Evolutionary conservation across 768 basidiomycete species (phyloP), one percentile per base, ranked within the genome.

Genomic region (Trametes maxima): DNA sequence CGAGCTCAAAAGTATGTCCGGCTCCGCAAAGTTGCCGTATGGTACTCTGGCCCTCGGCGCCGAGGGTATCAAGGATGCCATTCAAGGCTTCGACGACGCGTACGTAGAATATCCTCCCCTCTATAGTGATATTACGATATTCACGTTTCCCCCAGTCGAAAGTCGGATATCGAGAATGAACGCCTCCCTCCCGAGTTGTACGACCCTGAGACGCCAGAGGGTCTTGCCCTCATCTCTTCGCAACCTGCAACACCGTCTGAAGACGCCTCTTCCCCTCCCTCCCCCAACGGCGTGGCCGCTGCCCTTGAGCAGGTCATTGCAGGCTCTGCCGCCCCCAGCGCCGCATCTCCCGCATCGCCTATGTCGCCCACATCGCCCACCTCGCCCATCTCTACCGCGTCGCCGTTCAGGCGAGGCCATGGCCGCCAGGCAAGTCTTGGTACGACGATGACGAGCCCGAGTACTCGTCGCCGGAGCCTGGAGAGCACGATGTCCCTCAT

Each of bases 101-200:
- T 95, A 78, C 65, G 94, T 89, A 24, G 42, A 3, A 33, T 40
- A 44, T 45, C 54, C 8, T 37, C 42, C 49, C 44, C 28, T 51
- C 33, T 39, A 14, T 39, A 1, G 10, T 14, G 24, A 44, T n/a
- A 35, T 22, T 12, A 54, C 35, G 37, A 44, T 56, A 52, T 50
- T 36, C 24, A 37, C 13, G 1, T 58, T 22, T 3, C 19, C 33
- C 59, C 42, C 66, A 95, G 94, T 43, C 94, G 95, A 62, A 95
- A 95, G 78, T 94, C 92, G 45, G 97, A 98, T 79, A 98, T 98
- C 66, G 96, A 98, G 77, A 98, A 98, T 76, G 97, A 99, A 75
- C 89, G 95, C 36, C 80, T 98, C n/a, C 97, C 96, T 2, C 96
- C 96, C 2, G 94, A 98, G 16, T 81, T 99, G 17, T 90, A 94